Base-by-base conservation (phyloP, 225 moss, liverwort and hornwort genomes). In the Physcomitrellopsis africana region DNA sequence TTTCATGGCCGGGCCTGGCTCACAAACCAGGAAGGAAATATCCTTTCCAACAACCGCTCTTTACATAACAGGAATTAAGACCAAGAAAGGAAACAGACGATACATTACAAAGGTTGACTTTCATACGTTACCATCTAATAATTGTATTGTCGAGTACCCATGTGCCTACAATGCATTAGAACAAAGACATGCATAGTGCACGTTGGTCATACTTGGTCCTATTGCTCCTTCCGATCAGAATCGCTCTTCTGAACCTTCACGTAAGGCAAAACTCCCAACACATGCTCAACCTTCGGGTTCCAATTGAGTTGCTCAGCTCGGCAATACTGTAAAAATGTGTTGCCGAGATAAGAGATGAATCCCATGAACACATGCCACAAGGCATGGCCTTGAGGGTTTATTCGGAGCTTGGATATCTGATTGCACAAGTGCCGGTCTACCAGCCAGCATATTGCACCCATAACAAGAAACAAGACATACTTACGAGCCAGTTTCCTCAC, bases 291-390 rank as follows among this genome's bases (percentile, higher is more conserved):
- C 82, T 79, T 88, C 37, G 91, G 93, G 77, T 83, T 92, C 93
- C 93, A 93, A 65, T 76, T 78, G 60, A 91, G 76, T 81, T 92
- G 90, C 87, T 93, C 90, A 53, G 93, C 95, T 82, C 95, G 82
- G 74, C 91, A 93, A 77, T 87, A 92, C 81, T 89, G 89, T 72
- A 96, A 80, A 66, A 93, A 93, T 3, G 79, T 93, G 69, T 89
- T 93, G 23, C 93, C 90, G 60, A 89, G 89, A 77, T 93, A 96
- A 26, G 93, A 91, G 77, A 88, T 91, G 69, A 91, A 88, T 23
- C 91, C 93, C 86, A 90, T 91, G 45, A 93, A 89, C 18, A 96
- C 81, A 81, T 96, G 95, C 95, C 95, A 96, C 83, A 93, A 80
- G 18, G 91, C 95, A 83, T 93, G 95, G 10, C 91, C 95, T 83